A percentile compares a stretch with the other conserved stretches of the same genome.
Conservation (phyloP, 2,329 filamentous ascomycete genomes). For the Hypoxylon sp. region DNA sequence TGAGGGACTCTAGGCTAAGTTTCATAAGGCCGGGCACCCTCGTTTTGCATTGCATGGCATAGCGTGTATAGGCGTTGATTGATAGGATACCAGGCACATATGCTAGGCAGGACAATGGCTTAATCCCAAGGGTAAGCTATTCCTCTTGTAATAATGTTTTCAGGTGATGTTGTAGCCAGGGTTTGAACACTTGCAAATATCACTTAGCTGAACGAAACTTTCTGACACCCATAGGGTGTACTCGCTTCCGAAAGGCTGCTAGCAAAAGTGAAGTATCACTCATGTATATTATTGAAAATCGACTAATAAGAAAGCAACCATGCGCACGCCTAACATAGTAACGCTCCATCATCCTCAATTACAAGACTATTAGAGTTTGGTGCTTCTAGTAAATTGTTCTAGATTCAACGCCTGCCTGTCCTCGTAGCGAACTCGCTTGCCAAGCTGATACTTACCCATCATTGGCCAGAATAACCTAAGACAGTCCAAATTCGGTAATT, state of each 20-base stretch:
- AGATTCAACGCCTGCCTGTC: not conserved
- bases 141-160: constrained; percentile 4
- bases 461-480: constrained; percentile 33
- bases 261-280: not conserved
- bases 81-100: constrained; percentile 12
- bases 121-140: not conserved
- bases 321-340: not conserved
- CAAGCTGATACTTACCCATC: constrained; percentile 19
- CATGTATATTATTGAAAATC: not conserved
- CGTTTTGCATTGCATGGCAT: constrained; percentile 2
- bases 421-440: not conserved
- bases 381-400: not conserved
- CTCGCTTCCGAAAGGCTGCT: not conserved
- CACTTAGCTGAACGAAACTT: not conserved
- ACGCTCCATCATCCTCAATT: not conserved
- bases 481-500: constrained; percentile 40
- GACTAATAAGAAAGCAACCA: not conserved
- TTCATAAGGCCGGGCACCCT: not conserved
- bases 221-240: constrained; percentile 2
- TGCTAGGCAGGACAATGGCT: constrained; percentile 6
- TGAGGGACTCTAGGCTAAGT: not conserved
- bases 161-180: not conserved
- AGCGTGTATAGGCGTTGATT: constrained; percentile 15
- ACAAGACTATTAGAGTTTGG: not conserved
- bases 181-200: constrained; percentile 2